These are phyloP conservation scores for Fusarium sp. DNA, from an alignment of 2,329 filamentous ascomycete species.

Conservation along the genomic window DNA sequence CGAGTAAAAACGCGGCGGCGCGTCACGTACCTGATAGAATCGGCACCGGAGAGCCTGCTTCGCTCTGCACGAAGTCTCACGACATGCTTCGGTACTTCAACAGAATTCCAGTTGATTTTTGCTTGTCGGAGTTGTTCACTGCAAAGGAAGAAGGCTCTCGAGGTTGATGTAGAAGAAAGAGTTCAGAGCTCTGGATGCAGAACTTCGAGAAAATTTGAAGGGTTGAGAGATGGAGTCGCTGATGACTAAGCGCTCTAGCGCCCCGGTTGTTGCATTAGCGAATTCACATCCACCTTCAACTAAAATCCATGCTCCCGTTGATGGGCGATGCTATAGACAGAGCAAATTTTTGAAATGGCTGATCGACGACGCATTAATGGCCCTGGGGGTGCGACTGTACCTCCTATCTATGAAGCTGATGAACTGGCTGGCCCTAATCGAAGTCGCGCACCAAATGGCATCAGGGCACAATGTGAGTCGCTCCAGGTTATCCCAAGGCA, in stretches of 20 bases:
- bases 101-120: constrained; percentile 5
- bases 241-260: constrained; percentile 42
- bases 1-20: constrained; percentile 22
- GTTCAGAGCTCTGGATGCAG: constrained; percentile 9
- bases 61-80: neutral
- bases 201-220: constrained; percentile 44
- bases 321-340: constrained; percentile 11
- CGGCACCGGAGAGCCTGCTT: constrained; percentile 7
- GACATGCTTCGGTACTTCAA: neutral
- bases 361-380: constrained; percentile 94
- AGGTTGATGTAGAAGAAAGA: constrained; percentile 32
- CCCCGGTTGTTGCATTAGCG: constrained; percentile 36
- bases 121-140: neutral
- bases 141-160: constrained; percentile 16
- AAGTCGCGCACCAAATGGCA: constrained; percentile 75
- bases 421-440: constrained; percentile 62
- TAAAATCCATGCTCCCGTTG: constrained; percentile 41
- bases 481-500: neutral
- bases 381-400: constrained; percentile 81
- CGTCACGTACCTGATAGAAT: constrained; percentile 44
- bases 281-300: constrained; percentile 15
- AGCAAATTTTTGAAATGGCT: constrained; percentile 67
- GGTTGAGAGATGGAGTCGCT: constrained; percentile 26
- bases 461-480: constrained; percentile 87
- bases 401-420: constrained; percentile 77